A percentile compares a stretch with the other conserved stretches of the same genome.
phyloP scores from a whole-genome alignment of 2,329 filamentous ascomycete genomes.

The Calcarisporium arbuscula region DNA sequence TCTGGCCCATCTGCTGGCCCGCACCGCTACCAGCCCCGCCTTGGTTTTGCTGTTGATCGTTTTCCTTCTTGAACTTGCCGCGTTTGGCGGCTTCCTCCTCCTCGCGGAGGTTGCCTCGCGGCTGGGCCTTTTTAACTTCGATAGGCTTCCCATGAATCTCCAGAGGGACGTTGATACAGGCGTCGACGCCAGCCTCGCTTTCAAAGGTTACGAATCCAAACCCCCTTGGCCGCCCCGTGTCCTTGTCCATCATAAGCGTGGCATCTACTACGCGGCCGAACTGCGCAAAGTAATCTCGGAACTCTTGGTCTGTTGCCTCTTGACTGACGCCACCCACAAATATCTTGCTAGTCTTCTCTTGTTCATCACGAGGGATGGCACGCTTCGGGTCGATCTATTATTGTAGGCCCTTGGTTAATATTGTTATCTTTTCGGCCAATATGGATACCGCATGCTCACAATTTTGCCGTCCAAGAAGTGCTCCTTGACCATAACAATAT shows the following conservation, averaged over 20 bases:
- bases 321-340: conserved; percentile 97
- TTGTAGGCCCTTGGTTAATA: background rate
- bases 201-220: conserved; percentile 99
- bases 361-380: conserved; percentile 93
- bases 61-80: conserved; percentile 55
- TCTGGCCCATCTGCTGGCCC: conserved; percentile 35
- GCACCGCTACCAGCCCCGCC: conserved; percentile 25
- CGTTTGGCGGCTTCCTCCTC: conserved; percentile 70
- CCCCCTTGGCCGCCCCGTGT: conserved; percentile 90
- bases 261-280: conserved; percentile 96
- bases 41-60: conserved; percentile 36
- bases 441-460: conserved; percentile 48
- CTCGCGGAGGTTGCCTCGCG: conserved; percentile 86
- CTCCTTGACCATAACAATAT: conserved; percentile 99
- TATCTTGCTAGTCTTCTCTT: conserved; percentile 97
- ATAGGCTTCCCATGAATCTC: conserved; percentile 95
- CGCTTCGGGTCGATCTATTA: conserved; percentile 96
- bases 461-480: conserved; percentile 98
- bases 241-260: conserved; percentile 99
- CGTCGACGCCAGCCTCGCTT: conserved; percentile 88
- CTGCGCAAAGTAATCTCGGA: conserved; percentile 93
- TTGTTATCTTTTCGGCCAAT: conserved; percentile 14
- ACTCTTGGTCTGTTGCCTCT: conserved; percentile 92
- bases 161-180: conserved; percentile 75
- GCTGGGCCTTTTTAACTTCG: conserved; percentile 97